phyloP scores from a whole-genome alignment of 73 alveolate genomes.

The Blepharisma japonicum region DNA sequence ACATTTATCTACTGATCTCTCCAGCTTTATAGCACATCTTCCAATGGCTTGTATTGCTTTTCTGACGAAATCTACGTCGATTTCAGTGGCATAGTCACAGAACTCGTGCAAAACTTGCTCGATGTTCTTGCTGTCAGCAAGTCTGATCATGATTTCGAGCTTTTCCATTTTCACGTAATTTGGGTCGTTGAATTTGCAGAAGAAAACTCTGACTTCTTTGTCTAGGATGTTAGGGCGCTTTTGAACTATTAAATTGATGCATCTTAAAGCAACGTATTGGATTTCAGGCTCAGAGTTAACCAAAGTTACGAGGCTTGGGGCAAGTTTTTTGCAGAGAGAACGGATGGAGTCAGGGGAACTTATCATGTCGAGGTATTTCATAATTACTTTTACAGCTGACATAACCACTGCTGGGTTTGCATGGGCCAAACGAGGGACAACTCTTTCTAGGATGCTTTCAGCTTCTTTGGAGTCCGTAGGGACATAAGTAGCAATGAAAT shows the following conservation, averaged over 20 bases:
- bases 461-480: constrained; percentile 75
- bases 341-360: constrained; percentile 80
- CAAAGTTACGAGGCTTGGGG: constrained; percentile 83
- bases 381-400: constrained; percentile 82
- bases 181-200: constrained; percentile 99
- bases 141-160: constrained; percentile 93
- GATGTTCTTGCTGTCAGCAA: constrained; percentile 90
- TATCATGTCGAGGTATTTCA: constrained; percentile 81
- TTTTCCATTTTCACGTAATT: constrained; percentile 95
- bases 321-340: constrained; percentile 75
- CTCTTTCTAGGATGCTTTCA: constrained; percentile 82
- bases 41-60: constrained; percentile 96
- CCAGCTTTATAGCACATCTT: constrained; percentile 92
- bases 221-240: constrained; percentile 95
- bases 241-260: constrained; percentile 93
- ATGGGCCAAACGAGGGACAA: constrained; percentile 74
- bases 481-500: constrained; percentile 76
- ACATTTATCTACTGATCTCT: constrained; percentile 90
- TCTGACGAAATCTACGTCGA: constrained; percentile 92
- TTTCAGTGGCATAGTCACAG: constrained; percentile 93
- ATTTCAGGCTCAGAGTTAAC: constrained; percentile 96
- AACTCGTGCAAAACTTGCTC: constrained; percentile 93
- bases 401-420: constrained; percentile 92
- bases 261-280: constrained; percentile 95
- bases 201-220: constrained; percentile 94